phyloP scores from a whole-genome alignment of 169 alveolate species.

The Eimeria praecox region DNA sequence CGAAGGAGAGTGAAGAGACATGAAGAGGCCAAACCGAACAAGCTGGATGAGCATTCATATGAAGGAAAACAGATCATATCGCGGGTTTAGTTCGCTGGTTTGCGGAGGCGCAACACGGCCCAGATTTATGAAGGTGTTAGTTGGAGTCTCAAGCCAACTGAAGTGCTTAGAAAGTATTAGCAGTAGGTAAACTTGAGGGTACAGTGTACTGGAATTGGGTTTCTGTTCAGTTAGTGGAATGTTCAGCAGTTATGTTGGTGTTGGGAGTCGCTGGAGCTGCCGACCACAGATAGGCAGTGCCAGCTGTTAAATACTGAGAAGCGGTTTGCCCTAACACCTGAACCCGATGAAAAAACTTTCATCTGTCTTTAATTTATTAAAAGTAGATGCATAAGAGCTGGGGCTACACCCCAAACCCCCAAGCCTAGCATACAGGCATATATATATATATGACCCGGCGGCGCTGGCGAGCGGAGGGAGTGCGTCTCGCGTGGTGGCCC shows the following conservation, averaged over 20 bases:
- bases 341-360: background rate
- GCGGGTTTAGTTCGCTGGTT: background rate
- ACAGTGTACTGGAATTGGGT: background rate
- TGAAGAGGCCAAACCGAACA: background rate
- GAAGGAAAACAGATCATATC: background rate
- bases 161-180: background rate
- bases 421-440: background rate
- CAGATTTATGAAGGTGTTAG: background rate
- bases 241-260: background rate
- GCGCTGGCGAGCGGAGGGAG: slow-evolving; percentile 30
- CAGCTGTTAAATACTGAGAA: background rate
- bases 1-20: background rate
- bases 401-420: background rate
- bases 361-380: background rate
- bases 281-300: background rate
- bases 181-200: background rate
- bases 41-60: background rate
- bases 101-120: background rate
- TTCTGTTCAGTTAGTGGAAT: background rate
- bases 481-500: slow-evolving; percentile 46
- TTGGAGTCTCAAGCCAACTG: background rate
- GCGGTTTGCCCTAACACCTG: background rate
- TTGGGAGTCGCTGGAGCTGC: background rate
- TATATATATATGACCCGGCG: slow-evolving; percentile 1
- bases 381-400: background rate